These are phyloP conservation scores for Hyaloscypha hepaticicola DNA, from an alignment of 495 filamentous ascomycete species.

Conservation along the genomic window DNA sequence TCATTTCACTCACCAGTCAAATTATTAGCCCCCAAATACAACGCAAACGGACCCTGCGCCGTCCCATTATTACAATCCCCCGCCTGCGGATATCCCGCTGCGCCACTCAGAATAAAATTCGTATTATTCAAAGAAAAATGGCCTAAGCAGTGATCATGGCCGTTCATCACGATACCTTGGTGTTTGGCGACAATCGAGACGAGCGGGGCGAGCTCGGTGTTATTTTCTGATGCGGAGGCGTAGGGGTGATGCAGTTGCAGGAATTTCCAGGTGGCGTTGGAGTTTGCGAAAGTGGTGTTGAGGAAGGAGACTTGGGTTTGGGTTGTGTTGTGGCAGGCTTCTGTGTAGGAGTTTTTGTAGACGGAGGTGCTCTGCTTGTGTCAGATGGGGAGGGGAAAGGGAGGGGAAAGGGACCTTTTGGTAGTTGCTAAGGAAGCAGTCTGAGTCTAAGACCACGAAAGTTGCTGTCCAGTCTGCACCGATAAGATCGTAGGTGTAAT, in stretches of 20 bases:
- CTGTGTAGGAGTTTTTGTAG: slow-evolving; percentile 4
- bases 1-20: neutral
- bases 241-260: slow-evolving; percentile 11
- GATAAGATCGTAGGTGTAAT: slow-evolving; percentile 12
- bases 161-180: slow-evolving; percentile 11
- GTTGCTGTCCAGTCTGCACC: slow-evolving; percentile 7
- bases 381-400: neutral
- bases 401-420: neutral
- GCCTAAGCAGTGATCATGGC: slow-evolving; percentile 13
- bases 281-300: slow-evolving; percentile 7
- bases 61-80: slow-evolving; percentile 15
- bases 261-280: slow-evolving; percentile 14
- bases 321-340: slow-evolving; percentile 1
- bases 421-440: slow-evolving; percentile 13
- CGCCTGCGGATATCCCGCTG: slow-evolving; percentile 12
- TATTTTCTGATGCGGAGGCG: neutral
- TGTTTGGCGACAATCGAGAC: slow-evolving; percentile 1
- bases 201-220: slow-evolving; percentile 7
- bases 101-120: slow-evolving; percentile 16
- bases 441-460: slow-evolving; percentile 12
- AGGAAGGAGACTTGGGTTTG: slow-evolving; percentile 9
- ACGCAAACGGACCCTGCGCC: slow-evolving; percentile 7
- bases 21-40: slow-evolving; percentile 9
- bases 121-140: slow-evolving; percentile 11
- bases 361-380: slow-evolving; percentile 8